Evolutionary conservation across 768 basidiomycete genomes (phyloP).

Genomic region (Kwoniella shandongensis): DNA sequence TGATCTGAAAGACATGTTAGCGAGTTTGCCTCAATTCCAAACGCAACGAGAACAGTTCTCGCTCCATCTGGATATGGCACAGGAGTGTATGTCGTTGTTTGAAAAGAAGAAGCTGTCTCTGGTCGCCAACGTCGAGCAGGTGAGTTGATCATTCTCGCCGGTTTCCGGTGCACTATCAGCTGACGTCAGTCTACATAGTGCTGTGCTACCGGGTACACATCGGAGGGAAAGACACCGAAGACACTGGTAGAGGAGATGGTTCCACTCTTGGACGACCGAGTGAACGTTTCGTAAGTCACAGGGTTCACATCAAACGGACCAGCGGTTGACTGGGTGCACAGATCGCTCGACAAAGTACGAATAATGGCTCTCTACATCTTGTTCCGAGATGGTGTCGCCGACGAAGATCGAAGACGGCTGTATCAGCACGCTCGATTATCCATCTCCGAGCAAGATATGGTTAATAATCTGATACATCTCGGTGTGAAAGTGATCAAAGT

Average conservation of each 20-base stretch:
- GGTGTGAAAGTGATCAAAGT: conserved; percentile 84
- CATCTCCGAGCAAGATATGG: conserved; percentile 85
- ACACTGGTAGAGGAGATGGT: conserved; percentile 98
- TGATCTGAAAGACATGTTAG: conserved; percentile 99
- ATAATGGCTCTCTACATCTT: conserved; percentile 95
- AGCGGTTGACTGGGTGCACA: conserved; percentile 47
- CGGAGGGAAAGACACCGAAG: conserved; percentile 93
- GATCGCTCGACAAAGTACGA: conserved; percentile 88
- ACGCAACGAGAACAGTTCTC: conserved; percentile 97
- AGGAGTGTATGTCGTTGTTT: conserved; percentile 93
- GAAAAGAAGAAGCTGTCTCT: conserved; percentile 80
- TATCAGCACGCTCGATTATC: conserved; percentile 92
- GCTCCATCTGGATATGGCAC: conserved; percentile 92
- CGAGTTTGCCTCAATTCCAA: conserved; percentile 88
- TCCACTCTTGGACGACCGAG: conserved; percentile 78
- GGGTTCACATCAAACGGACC: too few species aligned
- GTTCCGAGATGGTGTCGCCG: conserved; percentile 94
- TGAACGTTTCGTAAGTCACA: conserved; percentile 67
- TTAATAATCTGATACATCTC: conserved; percentile 78
- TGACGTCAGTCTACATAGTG: conserved; percentile 58
- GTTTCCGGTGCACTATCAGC: not conserved
- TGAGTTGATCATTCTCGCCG: conserved; percentile 28
- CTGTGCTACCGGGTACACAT: conserved; percentile 87
- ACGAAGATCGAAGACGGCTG: conserved; percentile 88
- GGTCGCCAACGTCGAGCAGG: conserved; percentile 90